Evolutionary conservation across 1,284 basidiomycete genomes (phyloP).

Genomic region (Pascua sp.): DNA sequence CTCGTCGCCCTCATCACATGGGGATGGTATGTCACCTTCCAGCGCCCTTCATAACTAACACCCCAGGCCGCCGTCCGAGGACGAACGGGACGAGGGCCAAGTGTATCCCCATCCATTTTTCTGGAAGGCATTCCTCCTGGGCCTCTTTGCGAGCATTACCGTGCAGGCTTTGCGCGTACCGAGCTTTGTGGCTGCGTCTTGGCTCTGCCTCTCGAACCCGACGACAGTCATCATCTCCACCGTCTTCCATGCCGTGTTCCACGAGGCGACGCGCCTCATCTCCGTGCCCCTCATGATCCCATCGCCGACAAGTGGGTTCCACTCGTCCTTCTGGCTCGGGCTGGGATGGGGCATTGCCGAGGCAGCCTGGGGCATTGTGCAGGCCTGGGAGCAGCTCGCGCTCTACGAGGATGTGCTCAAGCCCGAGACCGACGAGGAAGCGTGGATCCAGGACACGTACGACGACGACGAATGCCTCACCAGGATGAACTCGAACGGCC

Average conservation of each 20-base stretch:
- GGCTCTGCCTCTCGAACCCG: slow-evolving; percentile 19
- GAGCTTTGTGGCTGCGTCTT: slow-evolving; percentile 32
- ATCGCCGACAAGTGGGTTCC: slow-evolving; percentile 43
- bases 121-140: slow-evolving; percentile 41
- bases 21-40: slow-evolving; percentile 37
- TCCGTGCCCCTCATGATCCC: slow-evolving; percentile 39
- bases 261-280: slow-evolving; percentile 43
- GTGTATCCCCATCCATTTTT: slow-evolving; percentile 46
- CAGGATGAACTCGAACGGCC: slow-evolving; percentile 13
- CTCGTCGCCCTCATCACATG: slow-evolving; percentile 42
- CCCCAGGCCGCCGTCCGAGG: slow-evolving; percentile 43
- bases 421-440: slow-evolving; percentile 3
- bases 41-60: neutral
- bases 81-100: slow-evolving; percentile 40
- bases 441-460: slow-evolving; percentile 5
- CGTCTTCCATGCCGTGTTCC: slow-evolving; percentile 34
- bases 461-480: slow-evolving; percentile 4
- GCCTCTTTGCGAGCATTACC: slow-evolving; percentile 43
- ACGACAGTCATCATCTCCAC: slow-evolving; percentile 18
- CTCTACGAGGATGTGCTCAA: slow-evolving; percentile 45
- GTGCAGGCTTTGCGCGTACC: slow-evolving; percentile 45
- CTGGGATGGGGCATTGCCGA: slow-evolving; percentile 49
- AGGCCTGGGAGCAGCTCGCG: slow-evolving; percentile 46
- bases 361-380: slow-evolving; percentile 44
- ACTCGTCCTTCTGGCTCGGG: slow-evolving; percentile 47